These are phyloP conservation scores for Poa pratensis DNA, from an alignment of 176 grass and related monocot species.

Conservation along the genomic window DNA sequence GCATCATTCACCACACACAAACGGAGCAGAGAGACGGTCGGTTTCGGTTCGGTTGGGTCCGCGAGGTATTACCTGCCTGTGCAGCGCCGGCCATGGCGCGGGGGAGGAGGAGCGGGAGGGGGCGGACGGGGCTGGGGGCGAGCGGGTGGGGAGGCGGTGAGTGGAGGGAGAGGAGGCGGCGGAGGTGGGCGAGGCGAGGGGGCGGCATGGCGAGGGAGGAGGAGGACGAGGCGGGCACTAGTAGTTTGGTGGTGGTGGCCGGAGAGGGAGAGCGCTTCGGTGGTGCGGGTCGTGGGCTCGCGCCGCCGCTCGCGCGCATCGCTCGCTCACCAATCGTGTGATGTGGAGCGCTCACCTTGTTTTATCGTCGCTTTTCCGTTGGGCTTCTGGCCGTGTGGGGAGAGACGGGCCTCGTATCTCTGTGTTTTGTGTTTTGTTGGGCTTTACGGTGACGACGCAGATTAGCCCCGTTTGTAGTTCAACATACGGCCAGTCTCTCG, in stretches of 20 bases:
- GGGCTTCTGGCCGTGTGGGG: not conserved
- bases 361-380: constrained; percentile 20
- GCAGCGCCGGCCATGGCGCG: constrained; percentile 49
- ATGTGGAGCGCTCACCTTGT: constrained; percentile 6
- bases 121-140: not conserved
- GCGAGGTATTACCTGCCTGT: constrained; percentile 37
- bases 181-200: constrained; percentile 41
- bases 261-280: not conserved
- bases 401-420: not conserved
- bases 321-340: constrained; percentile 27
- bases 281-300: constrained; percentile 36
- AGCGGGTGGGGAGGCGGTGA: constrained; percentile 17
- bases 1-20: not conserved
- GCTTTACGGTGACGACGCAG: not conserved
- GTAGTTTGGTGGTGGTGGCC: constrained; percentile 31
- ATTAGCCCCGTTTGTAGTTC: not conserved
- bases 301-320: constrained; percentile 58
- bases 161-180: constrained; percentile 36
- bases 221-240: not conserved
- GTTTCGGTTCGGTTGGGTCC: not conserved
- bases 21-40: not conserved
- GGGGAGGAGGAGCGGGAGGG: constrained; percentile 13
- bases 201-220: constrained; percentile 47
- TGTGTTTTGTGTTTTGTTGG: not conserved
- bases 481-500: no score